phyloP scores from a whole-genome alignment of 2,329 filamentous ascomycete species.

The Fusarium continuum region DNA sequence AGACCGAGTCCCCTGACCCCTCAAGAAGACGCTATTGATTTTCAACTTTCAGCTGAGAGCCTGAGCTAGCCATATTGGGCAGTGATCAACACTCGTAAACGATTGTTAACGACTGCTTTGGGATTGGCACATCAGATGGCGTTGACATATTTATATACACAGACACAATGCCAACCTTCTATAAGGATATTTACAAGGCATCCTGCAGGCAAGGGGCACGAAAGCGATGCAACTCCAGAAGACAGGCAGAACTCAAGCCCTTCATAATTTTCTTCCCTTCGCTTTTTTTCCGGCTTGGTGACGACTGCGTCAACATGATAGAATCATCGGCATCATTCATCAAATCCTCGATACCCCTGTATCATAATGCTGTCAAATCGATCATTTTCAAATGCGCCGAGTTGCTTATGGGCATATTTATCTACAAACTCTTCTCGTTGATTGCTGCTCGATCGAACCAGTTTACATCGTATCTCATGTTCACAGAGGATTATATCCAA shows the following conservation, averaged over 20 bases:
- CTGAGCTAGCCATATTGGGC: not conserved
- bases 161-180: not conserved
- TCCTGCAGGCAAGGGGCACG: not conserved
- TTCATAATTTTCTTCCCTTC: not conserved
- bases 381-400: conserved; percentile 32
- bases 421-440: conserved; percentile 28
- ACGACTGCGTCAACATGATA: conserved; percentile 9
- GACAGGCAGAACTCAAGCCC: no score
- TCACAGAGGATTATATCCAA: conserved; percentile 31
- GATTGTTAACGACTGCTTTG: no score
- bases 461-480: conserved; percentile 36
- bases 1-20: not conserved
- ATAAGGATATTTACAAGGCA: not conserved
- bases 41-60: not conserved
- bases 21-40: not conserved
- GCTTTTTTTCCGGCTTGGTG: not conserved
- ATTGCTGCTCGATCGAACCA: conserved; percentile 26
- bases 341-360: conserved; percentile 24
- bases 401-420: conserved; percentile 25
- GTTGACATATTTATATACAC: not conserved
- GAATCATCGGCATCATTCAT: conserved; percentile 7
- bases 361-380: conserved; percentile 33
- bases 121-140: no score
- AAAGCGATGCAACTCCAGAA: not conserved
- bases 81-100: not conserved